Conservation (phyloP, 2,329 filamentous ascomycete species). For the Fusarium proliferatum region DNA sequence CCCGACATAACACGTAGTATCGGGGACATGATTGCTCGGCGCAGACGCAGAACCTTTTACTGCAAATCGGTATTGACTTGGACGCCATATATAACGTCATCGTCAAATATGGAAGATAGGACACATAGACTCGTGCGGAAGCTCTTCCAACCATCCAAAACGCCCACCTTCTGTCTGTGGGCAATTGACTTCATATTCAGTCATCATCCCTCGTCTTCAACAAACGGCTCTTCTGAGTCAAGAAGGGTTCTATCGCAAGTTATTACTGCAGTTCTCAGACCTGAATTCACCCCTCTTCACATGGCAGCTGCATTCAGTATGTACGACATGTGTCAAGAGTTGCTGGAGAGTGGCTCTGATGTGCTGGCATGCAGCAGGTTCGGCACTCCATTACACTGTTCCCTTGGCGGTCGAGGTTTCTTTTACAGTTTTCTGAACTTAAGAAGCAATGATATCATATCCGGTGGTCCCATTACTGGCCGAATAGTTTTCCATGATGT, state of each 20-base stretch:
- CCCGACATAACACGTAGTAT: not conserved
- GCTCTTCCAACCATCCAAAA: not conserved
- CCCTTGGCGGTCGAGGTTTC: not conserved
- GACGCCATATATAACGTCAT: not conserved
- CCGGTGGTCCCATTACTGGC: not conserved
- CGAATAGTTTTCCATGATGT: accelerated
- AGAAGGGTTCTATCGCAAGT: not conserved
- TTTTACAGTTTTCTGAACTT: not conserved
- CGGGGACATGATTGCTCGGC: not conserved
- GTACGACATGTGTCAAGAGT: not conserved
- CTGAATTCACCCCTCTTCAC: not conserved
- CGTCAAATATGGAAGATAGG: accelerated
- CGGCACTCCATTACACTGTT: not conserved
- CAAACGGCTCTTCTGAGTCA: accelerated
- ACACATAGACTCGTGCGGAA: not conserved
- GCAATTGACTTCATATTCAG: not conserved
- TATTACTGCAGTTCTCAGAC: not conserved
- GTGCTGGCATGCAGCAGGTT: not conserved
- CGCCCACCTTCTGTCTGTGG: not conserved
- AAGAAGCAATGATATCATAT: not conserved
- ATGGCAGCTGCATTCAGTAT: not conserved
- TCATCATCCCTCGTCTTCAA: not conserved
- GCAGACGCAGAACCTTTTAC: not conserved
- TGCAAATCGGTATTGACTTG: not conserved
- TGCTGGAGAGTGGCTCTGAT: not conserved